These are phyloP conservation scores for Meira nashicola DNA, from an alignment of 1,284 basidiomycete genomes.

Conservation along the genomic window DNA sequence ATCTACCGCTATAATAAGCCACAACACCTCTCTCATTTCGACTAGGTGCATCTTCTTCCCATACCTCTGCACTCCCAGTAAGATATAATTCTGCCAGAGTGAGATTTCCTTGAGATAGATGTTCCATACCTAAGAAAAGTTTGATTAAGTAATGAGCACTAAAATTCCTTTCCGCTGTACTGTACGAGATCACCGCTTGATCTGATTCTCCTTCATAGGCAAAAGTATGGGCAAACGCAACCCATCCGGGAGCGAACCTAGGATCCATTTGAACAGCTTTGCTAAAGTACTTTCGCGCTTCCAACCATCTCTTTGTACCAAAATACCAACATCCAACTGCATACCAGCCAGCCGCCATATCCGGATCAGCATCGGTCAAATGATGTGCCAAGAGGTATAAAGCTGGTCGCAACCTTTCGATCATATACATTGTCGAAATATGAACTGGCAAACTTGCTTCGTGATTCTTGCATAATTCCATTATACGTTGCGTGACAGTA, in stretches of 20 bases:
- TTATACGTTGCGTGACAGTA: conserved; percentile 63
- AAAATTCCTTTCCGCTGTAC: conserved; percentile 88
- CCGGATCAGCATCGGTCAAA: conserved; percentile 81
- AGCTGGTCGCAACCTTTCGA: conserved; percentile 80
- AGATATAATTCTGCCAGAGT: conserved; percentile 80
- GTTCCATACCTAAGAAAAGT: conserved; percentile 96
- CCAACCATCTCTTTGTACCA: conserved; percentile 65
- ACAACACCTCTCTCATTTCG: conserved; percentile 90
- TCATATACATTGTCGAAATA: conserved; percentile 75
- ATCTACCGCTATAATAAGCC: conserved; percentile 79
- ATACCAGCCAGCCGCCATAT: conserved; percentile 91
- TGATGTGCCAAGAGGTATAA: conserved; percentile 94
- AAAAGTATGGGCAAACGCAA: conserved; percentile 95
- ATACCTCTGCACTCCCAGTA: conserved; percentile 71
- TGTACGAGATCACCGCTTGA: conserved; percentile 95
- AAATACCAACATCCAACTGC: conserved; percentile 98
- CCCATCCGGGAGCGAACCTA: conserved; percentile 91
- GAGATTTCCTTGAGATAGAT: conserved; percentile 81
- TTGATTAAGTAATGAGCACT: conserved; percentile 87
- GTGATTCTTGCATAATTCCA: conserved; percentile 38
- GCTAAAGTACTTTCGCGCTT: conserved; percentile 55
- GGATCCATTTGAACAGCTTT: conserved; percentile 97
- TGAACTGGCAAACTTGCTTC: conserved; percentile 70
- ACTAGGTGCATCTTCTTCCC: conserved; percentile 78
- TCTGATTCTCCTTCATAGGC: conserved; percentile 93